A percentile compares a stretch with the other conserved stretches of the same genome.
These are phyloP conservation scores for Dendrobium officinale DNA, from an alignment of 106 monocot genomes.

Conservation along the genomic window DNA sequence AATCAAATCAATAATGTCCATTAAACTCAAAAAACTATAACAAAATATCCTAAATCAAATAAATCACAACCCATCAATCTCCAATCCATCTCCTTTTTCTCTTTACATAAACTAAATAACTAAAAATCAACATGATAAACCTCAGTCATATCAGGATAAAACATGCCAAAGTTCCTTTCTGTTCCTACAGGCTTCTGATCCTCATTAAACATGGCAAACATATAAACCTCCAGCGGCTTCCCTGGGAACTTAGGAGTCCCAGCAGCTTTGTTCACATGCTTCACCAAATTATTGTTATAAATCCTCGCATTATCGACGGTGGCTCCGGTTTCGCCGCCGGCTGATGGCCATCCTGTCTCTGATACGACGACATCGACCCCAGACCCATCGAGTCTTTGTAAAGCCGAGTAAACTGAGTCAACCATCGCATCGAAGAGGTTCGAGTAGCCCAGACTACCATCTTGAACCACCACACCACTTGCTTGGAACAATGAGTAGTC, in stretches of 20 bases:
- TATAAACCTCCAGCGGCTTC: constrained; percentile 3
- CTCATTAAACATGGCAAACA: constrained; percentile 28
- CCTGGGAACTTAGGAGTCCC: constrained; percentile 18
- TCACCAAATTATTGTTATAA: constrained; percentile 19
- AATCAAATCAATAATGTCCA: too few relatives aligned
- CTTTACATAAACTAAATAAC: not conserved
- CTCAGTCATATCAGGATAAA: constrained; percentile 18
- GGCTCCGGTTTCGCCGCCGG: constrained; percentile 6
- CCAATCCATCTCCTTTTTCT: too few relatives aligned
- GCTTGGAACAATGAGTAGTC: constrained; percentile 17
- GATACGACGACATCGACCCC: constrained; percentile 5
- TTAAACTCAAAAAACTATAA: too few relatives aligned
- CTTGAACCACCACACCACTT: constrained; percentile 9
- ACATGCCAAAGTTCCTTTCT: constrained; percentile 20
- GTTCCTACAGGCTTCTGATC: constrained; percentile 5
- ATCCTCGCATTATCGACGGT: constrained; percentile 14
- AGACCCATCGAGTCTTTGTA: not conserved
- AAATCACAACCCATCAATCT: too few relatives aligned
- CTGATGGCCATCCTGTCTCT: constrained; percentile 25
- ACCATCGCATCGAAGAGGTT: constrained; percentile 23
- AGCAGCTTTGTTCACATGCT: not conserved
- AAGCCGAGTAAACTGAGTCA: constrained; percentile 8
- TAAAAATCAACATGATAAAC: constrained; percentile 16
- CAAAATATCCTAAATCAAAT: too few relatives aligned
- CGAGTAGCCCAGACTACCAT: constrained; percentile 15